phyloP scores from a whole-genome alignment of 768 basidiomycete genomes.

The Boletus reticuloceps region DNA sequence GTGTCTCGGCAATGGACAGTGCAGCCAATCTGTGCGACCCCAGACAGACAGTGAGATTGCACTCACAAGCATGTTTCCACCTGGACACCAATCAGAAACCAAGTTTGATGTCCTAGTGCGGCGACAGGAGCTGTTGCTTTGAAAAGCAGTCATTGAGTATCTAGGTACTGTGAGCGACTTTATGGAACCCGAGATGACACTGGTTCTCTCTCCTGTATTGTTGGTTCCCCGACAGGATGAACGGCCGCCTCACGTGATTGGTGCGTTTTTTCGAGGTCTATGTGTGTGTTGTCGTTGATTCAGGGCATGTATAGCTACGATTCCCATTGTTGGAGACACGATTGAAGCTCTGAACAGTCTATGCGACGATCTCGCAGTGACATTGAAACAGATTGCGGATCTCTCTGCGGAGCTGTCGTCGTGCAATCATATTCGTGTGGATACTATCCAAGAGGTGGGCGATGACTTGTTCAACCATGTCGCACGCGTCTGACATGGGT shows the following conservation, averaged over 20 bases:
- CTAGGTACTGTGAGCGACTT: slow-evolving; percentile 71
- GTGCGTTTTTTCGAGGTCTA: slow-evolving; percentile 33
- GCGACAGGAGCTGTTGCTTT: slow-evolving; percentile 54
- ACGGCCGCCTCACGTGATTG: slow-evolving; percentile 52
- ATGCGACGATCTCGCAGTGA: slow-evolving; percentile 56
- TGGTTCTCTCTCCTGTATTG: slow-evolving; percentile 68
- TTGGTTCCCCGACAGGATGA: slow-evolving; percentile 59
- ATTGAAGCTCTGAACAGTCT: slow-evolving; percentile 65
- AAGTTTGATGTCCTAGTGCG: slow-evolving; percentile 60
- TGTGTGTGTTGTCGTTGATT: not conserved
- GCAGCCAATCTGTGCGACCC: slow-evolving; percentile 56
- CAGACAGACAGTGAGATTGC: slow-evolving; percentile 64
- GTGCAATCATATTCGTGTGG: slow-evolving; percentile 67
- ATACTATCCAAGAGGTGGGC: slow-evolving; percentile 70
- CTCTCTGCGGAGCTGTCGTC: slow-evolving; percentile 69
- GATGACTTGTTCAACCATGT: not conserved
- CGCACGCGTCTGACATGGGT: not conserved
- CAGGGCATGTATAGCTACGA: slow-evolving; percentile 47
- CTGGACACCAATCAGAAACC: slow-evolving; percentile 53
- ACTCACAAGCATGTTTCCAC: slow-evolving; percentile 50
- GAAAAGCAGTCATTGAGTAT: slow-evolving; percentile 63
- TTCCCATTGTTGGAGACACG: slow-evolving; percentile 74
- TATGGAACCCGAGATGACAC: slow-evolving; percentile 73
- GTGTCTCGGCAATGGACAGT: slow-evolving; percentile 58
- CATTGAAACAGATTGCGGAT: slow-evolving; percentile 63